Percentiles rank a stretch among this genome's conserved stretches.
Conservation (phyloP, 1,284 basidiomycete species). For the Trichosporon asahii region DNA sequence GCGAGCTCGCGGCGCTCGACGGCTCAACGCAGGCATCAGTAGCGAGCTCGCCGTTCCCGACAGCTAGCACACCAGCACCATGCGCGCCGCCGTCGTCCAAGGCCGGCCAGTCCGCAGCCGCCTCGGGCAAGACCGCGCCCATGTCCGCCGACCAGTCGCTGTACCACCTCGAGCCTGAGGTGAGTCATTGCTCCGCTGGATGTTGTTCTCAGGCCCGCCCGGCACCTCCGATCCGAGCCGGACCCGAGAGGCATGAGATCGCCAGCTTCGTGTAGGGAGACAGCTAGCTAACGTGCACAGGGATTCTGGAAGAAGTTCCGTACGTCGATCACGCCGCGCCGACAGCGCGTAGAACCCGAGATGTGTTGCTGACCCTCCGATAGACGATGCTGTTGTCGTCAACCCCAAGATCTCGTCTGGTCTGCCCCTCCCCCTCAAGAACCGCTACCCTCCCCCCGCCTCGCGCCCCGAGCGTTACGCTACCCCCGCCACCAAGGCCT, state of each 20-base stretch:
- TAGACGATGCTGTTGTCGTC: conserved; percentile 45
- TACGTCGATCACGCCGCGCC: conserved; percentile 52
- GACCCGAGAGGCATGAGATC: background rate
- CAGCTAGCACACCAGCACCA: conserved; percentile 12
- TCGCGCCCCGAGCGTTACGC: conserved; percentile 80
- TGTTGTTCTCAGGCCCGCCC: background rate
- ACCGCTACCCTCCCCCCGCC: conserved; percentile 81
- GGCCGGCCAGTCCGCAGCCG: conserved; percentile 34
- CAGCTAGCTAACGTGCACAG: conserved; percentile 32
- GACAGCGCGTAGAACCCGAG: background rate
- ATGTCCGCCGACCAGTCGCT: conserved; percentile 70
- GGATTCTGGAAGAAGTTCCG: conserved; percentile 93
- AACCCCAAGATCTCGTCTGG: conserved; percentile 90
- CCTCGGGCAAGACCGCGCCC: conserved; percentile 42
- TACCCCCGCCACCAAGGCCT: conserved; percentile 82
- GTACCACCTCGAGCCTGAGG: conserved; percentile 79
- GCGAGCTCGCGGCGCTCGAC: background rate
- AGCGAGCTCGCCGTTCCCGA: conserved; percentile 6
- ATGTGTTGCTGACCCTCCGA: conserved; percentile 55
- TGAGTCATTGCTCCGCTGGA: conserved; percentile 27
- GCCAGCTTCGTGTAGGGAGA: too few species aligned
- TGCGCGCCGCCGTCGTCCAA: conserved; percentile 28
- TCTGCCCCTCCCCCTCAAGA: conserved; percentile 68
- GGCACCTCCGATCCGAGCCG: background rate
- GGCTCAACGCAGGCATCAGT: background rate